phyloP scores from a whole-genome alignment of 108 stramenopile genomes.

The Ochromonas danica region DNA sequence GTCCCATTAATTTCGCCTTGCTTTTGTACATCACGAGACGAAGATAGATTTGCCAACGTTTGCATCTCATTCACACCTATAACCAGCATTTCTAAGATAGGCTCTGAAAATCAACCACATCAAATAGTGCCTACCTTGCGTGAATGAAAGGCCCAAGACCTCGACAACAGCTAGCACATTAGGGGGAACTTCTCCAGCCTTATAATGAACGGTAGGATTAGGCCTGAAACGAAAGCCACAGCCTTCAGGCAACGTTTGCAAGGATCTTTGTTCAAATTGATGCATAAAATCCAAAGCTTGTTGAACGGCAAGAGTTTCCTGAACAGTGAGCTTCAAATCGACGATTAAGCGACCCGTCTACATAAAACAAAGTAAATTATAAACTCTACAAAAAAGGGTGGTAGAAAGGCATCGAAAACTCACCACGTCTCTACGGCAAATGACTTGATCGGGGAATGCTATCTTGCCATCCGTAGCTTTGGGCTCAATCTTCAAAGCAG shows the following conservation, averaged over 20 bases:
- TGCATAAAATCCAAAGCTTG: not conserved
- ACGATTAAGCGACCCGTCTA: conserved; percentile 26
- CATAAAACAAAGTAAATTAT: not conserved
- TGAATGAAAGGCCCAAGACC: conserved; percentile 21
- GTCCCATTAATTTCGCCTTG: not conserved
- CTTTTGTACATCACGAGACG: not conserved
- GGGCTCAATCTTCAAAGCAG: not conserved
- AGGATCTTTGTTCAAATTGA: not conserved
- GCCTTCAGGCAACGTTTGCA: not conserved
- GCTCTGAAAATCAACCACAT: too few species aligned
- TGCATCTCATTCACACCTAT: conserved; percentile 36
- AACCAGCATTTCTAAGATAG: not conserved
- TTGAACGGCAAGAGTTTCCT: not conserved
- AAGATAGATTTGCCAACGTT: conserved; percentile 31
- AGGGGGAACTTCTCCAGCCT: not conserved
- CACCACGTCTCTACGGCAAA: conserved; percentile 13
- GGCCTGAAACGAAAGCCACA: not conserved
- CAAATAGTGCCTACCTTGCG: conserved; percentile 10
- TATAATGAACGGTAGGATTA: not conserved
- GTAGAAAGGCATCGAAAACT: not conserved
- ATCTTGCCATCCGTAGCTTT: not conserved
- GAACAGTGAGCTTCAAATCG: not conserved
- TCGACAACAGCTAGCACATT: not conserved
- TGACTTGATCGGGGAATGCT: not conserved
- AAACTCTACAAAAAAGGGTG: not conserved